Conservation (phyloP, 495 filamentous ascomycete genomes). For the Podospora anserina region DNA sequence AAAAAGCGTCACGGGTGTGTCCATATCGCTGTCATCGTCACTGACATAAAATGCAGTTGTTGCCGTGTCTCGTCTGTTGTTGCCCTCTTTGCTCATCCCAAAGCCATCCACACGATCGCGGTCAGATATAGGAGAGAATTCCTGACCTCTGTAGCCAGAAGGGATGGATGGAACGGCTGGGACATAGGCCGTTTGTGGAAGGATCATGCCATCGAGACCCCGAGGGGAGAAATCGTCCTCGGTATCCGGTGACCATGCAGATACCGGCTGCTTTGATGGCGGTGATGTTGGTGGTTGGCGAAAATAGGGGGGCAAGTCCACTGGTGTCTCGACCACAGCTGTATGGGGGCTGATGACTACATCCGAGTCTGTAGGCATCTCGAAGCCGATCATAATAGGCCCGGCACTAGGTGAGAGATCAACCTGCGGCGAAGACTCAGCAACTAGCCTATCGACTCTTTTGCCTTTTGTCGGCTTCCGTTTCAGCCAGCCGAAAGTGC, state of each 20-base stretch:
- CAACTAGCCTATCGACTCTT: slow-evolving; percentile 26
- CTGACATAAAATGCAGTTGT: slow-evolving; percentile 27
- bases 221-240: slow-evolving; percentile 19
- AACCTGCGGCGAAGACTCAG: slow-evolving; percentile 22
- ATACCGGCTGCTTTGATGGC: slow-evolving; percentile 62
- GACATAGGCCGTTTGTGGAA: slow-evolving; percentile 39
- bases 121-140: not conserved
- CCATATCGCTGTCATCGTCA: slow-evolving; percentile 35
- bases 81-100: slow-evolving; percentile 1
- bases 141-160: slow-evolving; percentile 22
- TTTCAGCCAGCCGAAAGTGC: slow-evolving; percentile 45
- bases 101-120: not conserved
- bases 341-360: slow-evolving; percentile 52
- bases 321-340: slow-evolving; percentile 41
- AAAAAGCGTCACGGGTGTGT: slow-evolving; percentile 44
- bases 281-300: slow-evolving; percentile 52
- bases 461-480: slow-evolving; percentile 34
- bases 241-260: slow-evolving; percentile 59
- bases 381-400: slow-evolving; percentile 76
- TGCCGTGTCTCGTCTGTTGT: slow-evolving; percentile 16
- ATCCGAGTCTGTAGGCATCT: slow-evolving; percentile 60
- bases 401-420: slow-evolving; percentile 73
- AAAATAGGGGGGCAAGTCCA: slow-evolving; percentile 35
- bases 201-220: slow-evolving; percentile 29
- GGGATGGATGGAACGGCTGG: slow-evolving; percentile 57